Base-by-base conservation (phyloP, 1,284 basidiomycete genomes). In the Austroboletus niveus region DNA sequence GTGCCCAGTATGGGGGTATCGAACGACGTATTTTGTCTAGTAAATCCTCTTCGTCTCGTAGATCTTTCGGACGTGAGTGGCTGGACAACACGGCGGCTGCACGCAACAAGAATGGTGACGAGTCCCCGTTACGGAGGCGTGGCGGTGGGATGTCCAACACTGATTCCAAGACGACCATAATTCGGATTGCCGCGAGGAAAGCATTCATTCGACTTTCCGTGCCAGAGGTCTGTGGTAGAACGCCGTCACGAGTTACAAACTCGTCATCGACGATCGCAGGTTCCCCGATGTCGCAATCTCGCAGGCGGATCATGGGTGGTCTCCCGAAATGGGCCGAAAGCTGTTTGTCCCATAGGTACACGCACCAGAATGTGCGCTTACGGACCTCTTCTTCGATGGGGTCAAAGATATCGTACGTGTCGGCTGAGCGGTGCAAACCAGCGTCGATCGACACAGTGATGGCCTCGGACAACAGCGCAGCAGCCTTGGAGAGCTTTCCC, bases 271-370 rank as follows among this genome's bases (percentile, higher is more conserved):
- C 80, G 20, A 87, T 77, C 9, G 84, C 72, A 2, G 92, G 91
- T 66, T 94, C 92, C 7, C 82, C 79, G 12, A 93, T 86, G 64
- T 95, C 92, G 69, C 90, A 94, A 66, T 94, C 92, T 52, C 89
- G 79, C 54, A 94, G 69, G 43, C 92, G 80, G 57, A 95, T 78
- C 75, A 94, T 82, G 2, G 92, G 84, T 20, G 92, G 92, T 22
- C 92, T 77, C 15, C 92, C 92, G 66, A 94, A 94, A 60, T 93
- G 86, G 31, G 91, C 89, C 35, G 79, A 72, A 10, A 89, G 80
- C 63, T 93, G 92, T 70, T 94, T 94, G 69, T 94, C 92, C 92
- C 92, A 94, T 41, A 92, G 78, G 69, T 94, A 95, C 24, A 94
- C 90, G 55, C 89, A 91, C 92, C 92, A 95, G 70, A 94, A 95